A percentile compares a stretch with the other conserved stretches of the same genome.
Conservation (phyloP, 306 rosid species). For the Rosa rugosa region DNA sequence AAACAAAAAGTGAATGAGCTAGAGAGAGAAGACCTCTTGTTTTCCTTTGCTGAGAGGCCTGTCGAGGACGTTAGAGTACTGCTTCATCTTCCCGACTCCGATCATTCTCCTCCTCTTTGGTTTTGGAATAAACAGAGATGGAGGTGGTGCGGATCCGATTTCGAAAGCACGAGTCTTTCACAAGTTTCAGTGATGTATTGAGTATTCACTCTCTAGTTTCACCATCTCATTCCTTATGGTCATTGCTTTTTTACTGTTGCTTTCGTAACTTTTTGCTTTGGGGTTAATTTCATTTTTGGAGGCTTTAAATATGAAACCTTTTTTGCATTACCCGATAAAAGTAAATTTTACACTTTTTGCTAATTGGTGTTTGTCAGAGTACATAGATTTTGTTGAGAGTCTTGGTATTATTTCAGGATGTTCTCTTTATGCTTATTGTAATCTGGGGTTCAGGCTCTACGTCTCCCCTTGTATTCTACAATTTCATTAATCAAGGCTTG, state of each 20-base stretch:
- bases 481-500: too few relatives aligned
- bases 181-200: neutral
- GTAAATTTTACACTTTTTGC: too few relatives aligned
- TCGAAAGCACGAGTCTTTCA: neutral
- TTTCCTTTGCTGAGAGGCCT: conserved; percentile 79
- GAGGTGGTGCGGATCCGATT: neutral
- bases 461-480: too few relatives aligned
- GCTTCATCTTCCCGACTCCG: conserved; percentile 92
- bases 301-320: too few relatives aligned
- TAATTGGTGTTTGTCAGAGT: too few relatives aligned
- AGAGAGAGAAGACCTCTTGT: conserved; percentile 47
- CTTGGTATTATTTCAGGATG: too few relatives aligned
- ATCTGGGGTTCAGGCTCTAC: too few relatives aligned
- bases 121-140: neutral
- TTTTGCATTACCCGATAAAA: too few relatives aligned
- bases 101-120: conserved; percentile 46
- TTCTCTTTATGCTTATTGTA: too few relatives aligned
- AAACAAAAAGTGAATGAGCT: neutral
- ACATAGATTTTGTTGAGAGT: too few relatives aligned
- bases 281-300: neutral
- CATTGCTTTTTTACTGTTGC: neutral
- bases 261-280: neutral
- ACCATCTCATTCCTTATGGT: neutral
- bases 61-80: conserved; percentile 89
- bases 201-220: conserved; percentile 4